Evolutionary conservation across 257 asterid species (phyloP).

Genomic region (Anisodus tanguticus): DNA sequence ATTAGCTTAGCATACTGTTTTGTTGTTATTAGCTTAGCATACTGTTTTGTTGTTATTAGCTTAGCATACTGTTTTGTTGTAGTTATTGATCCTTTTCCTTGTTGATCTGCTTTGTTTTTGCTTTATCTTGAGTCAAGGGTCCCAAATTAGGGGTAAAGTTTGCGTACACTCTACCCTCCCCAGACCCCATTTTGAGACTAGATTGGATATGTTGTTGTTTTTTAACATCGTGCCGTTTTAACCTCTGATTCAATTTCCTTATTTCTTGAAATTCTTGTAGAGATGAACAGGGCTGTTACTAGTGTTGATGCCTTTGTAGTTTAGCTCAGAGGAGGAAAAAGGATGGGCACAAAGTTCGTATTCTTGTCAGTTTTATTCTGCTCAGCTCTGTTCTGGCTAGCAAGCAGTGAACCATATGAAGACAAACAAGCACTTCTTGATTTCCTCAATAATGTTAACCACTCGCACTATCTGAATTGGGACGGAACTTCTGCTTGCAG

Average conservation of each 20-base stretch:
- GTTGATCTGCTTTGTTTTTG: too few species aligned
- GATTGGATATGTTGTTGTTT: too few species aligned
- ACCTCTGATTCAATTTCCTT: not conserved
- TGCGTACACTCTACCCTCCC: too few species aligned
- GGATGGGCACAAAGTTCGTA: slow-evolving; percentile 58
- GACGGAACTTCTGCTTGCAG: slow-evolving; percentile 62
- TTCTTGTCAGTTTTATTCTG: slow-evolving; percentile 44
- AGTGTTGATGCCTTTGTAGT: slow-evolving; percentile 20
- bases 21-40: too few species aligned
- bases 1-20: too few species aligned
- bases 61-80: too few species aligned
- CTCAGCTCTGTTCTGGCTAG: slow-evolving; percentile 40
- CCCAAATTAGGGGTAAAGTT: too few species aligned
- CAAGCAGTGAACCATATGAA: slow-evolving; percentile 67
- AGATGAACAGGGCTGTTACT: slow-evolving; percentile 14
- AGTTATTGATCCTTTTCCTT: too few species aligned
- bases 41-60: too few species aligned
- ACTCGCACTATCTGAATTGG: slow-evolving; percentile 69
- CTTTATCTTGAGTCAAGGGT: too few species aligned
- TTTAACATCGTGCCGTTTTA: slow-evolving; percentile 8
- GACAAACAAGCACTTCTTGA: slow-evolving; percentile 84
- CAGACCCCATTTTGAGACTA: too few species aligned
- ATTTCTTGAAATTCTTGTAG: not conserved
- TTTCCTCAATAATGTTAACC: slow-evolving; percentile 49
- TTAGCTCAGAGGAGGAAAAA: slow-evolving; percentile 22